Evolutionary conservation across 306 rosid species (phyloP).

Genomic region (Glycine latifolia): DNA sequence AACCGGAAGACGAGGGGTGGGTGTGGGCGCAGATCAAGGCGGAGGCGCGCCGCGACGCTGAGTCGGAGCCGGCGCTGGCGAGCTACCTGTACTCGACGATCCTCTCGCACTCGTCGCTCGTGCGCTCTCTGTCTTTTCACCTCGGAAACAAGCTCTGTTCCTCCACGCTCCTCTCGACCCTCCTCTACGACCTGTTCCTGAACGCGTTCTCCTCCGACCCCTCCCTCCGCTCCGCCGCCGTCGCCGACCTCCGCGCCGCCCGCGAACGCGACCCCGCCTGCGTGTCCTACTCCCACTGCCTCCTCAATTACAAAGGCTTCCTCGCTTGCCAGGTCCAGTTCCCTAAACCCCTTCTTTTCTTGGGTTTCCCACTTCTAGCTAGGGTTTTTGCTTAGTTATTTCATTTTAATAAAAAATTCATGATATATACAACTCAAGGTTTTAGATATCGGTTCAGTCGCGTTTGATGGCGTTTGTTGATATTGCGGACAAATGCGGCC

Average conservation of each 20-base stretch:
- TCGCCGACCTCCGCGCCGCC: conserved; percentile 84
- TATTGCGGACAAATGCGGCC: too few relatives aligned
- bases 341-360: background rate
- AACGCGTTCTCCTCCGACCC: conserved; percentile 74
- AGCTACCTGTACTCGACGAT: conserved; percentile 95
- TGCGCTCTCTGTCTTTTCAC: conserved; percentile 83
- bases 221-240: conserved; percentile 69
- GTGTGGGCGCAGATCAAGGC: conserved; percentile 80
- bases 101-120: conserved; percentile 80
- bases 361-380: background rate
- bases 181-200: conserved; percentile 88
- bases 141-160: conserved; percentile 94
- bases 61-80: conserved; percentile 91
- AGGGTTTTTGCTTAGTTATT: background rate
- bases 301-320: conserved; percentile 94
- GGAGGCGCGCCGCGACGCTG: conserved; percentile 92
- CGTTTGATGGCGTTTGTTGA: too few relatives aligned
- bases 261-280: conserved; percentile 88
- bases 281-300: conserved; percentile 86
- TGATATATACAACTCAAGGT: too few relatives aligned
- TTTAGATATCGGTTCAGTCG: too few relatives aligned
- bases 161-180: conserved; percentile 89
- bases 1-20: conserved; percentile 62
- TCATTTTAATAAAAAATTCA: background rate
- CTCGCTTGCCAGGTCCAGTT: conserved; percentile 80